phyloP scores from a whole-genome alignment of 2,329 filamentous ascomycete species.

The Sphaerulina musiva region DNA sequence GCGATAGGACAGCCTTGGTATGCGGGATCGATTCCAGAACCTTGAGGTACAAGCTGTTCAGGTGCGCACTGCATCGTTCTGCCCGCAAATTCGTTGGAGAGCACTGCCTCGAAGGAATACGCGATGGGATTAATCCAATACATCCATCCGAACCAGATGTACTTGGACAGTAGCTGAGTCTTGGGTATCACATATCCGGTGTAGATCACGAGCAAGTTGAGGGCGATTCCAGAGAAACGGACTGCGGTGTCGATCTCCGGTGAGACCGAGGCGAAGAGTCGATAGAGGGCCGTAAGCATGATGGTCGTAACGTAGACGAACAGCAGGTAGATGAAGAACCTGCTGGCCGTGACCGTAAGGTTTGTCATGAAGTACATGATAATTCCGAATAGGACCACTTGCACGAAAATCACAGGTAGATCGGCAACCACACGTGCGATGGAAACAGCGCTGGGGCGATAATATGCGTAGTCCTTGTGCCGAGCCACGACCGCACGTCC shows the following conservation, averaged over 20 bases:
- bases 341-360: constrained; percentile 52
- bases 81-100: constrained; percentile 59
- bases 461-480: constrained; percentile 63
- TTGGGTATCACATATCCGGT: constrained; percentile 64
- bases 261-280: constrained; percentile 59
- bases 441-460: constrained; percentile 59
- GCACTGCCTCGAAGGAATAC: constrained; percentile 61
- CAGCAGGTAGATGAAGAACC: constrained; percentile 61
- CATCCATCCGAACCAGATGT: constrained; percentile 62
- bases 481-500: constrained; percentile 63
- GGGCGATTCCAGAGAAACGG: constrained; percentile 55
- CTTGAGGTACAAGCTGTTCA: constrained; percentile 54
- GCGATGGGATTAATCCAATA: constrained; percentile 46
- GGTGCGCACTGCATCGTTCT: constrained; percentile 53
- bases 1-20: constrained; percentile 59
- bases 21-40: constrained; percentile 48
- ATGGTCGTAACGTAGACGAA: constrained; percentile 59
- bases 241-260: constrained; percentile 61
- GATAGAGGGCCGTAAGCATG: constrained; percentile 57
- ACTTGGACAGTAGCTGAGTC: constrained; percentile 50
- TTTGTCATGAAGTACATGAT: constrained; percentile 61
- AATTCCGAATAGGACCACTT: constrained; percentile 55
- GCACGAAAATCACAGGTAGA: constrained; percentile 53
- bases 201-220: constrained; percentile 58
- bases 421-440: constrained; percentile 58